Percentiles rank a stretch among this genome's conserved stretches.
Evolutionary conservation across 139 green algal species (phyloP).

Genomic region (Eudorina sp.): DNA sequence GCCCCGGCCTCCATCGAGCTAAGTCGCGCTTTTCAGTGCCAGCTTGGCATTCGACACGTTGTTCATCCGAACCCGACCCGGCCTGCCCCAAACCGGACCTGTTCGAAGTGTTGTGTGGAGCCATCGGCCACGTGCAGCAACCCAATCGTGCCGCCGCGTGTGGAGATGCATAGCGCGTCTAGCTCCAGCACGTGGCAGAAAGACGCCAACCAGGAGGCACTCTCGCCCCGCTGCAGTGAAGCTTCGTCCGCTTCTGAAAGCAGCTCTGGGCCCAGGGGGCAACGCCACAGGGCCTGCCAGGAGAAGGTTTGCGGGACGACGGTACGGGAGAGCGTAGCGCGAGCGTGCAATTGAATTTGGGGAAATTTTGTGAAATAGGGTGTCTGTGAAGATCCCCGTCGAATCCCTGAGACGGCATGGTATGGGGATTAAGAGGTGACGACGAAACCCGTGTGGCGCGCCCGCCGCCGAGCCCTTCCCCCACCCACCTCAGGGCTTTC

Average conservation of each 20-base stretch:
- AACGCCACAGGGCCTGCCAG: slow-evolving; percentile 24
- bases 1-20: no score
- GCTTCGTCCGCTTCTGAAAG: neutral
- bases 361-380: no score
- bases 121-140: slow-evolving; percentile 62
- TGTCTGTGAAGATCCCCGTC: no score
- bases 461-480: neutral
- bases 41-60: no score
- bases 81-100: slow-evolving; percentile 74
- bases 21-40: no score
- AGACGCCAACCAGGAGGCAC: neutral
- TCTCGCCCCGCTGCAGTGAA: neutral
- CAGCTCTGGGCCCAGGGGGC: neutral
- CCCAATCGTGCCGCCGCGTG: slow-evolving; percentile 70
- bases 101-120: slow-evolving; percentile 52
- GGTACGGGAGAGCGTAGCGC: no score
- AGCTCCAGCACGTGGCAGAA: slow-evolving; percentile 67
- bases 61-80: no score
- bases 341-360: no score
- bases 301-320: no score
- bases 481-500: slow-evolving; percentile 18
- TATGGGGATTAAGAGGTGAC: neutral
- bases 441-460: neutral
- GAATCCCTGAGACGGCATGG: no score
- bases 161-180: slow-evolving; percentile 69